These are phyloP conservation scores for Penicillium sp. DNA, from an alignment of 2,329 filamentous ascomycete species.

Conservation along the genomic window DNA sequence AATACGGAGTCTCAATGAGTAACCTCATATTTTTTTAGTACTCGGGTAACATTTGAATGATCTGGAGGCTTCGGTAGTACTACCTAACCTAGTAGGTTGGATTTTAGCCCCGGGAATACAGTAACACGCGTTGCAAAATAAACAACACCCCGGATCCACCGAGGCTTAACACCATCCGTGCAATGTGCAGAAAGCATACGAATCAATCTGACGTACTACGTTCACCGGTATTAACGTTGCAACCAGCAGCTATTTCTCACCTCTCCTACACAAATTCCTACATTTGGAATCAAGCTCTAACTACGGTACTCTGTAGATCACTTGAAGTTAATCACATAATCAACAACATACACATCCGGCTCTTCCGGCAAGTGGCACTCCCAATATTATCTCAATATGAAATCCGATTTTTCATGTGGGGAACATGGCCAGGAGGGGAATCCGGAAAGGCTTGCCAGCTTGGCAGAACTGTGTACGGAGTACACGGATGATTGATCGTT, in stretches of 20 bases:
- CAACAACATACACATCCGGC: neutral
- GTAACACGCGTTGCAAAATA: neutral
- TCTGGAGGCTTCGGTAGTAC: neutral
- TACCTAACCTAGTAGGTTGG: neutral
- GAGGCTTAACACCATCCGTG: neutral
- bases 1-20: neutral
- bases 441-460: neutral
- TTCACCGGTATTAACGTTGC: neutral
- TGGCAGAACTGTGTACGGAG: neutral
- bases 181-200: neutral
- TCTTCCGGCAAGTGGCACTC: neutral
- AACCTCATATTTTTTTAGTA: too few relatives aligned
- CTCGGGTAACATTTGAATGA: too few relatives aligned
- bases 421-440: neutral
- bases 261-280: too few relatives aligned
- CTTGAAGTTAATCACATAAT: too few relatives aligned
- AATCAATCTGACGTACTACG: neutral
- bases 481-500: neutral
- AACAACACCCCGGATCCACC: neutral
- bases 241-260: neutral
- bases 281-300: too few relatives aligned
- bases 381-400: neutral
- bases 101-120: neutral
- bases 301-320: too few relatives aligned
- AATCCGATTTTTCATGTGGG: neutral